These are phyloP conservation scores for Calonectria multiphialidica DNA, from an alignment of 2,329 filamentous ascomycete species.

Conservation along the genomic window DNA sequence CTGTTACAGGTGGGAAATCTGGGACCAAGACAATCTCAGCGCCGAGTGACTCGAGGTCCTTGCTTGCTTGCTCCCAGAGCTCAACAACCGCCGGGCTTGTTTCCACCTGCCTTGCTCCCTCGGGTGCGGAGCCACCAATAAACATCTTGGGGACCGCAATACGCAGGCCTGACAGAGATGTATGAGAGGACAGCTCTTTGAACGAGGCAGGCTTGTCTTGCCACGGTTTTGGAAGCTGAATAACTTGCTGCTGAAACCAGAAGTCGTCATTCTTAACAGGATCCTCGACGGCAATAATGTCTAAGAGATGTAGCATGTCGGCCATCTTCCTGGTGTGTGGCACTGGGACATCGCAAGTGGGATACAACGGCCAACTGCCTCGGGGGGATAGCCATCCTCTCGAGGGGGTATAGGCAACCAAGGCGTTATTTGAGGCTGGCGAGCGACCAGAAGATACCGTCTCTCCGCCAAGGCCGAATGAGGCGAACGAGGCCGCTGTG, in stretches of 20 bases:
- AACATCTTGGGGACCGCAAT: conserved; percentile 65
- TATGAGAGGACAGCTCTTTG: conserved; percentile 43
- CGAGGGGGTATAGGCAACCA: conserved; percentile 68
- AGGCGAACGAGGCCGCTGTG: conserved; percentile 62
- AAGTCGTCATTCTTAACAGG: conserved; percentile 59
- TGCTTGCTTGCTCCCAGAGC: conserved; percentile 47
- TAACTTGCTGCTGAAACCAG: conserved; percentile 62
- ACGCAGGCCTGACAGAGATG: conserved; percentile 55
- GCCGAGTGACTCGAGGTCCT: conserved; percentile 53
- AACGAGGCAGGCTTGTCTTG: conserved; percentile 49
- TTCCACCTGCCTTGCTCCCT: neutral
- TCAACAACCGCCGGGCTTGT: conserved; percentile 25
- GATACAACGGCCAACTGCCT: conserved; percentile 66
- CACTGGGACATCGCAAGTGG: conserved; percentile 66
- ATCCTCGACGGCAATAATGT: conserved; percentile 60
- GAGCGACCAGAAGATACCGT: conserved; percentile 68
- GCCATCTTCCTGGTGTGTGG: conserved; percentile 63
- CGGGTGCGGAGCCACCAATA: conserved; percentile 50
- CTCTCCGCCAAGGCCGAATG: conserved; percentile 66
- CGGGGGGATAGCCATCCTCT: conserved; percentile 63
- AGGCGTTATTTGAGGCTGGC: conserved; percentile 66
- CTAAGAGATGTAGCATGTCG: conserved; percentile 62
- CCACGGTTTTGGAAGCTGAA: conserved; percentile 52
- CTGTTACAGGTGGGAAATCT: conserved; percentile 59
- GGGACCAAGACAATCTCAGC: conserved; percentile 40